Evolutionary conservation across 176 grass and related monocot genomes (phyloP), one percentile per base, ranked within the genome.

Genomic region (Eragrostis nindensis): DNA sequence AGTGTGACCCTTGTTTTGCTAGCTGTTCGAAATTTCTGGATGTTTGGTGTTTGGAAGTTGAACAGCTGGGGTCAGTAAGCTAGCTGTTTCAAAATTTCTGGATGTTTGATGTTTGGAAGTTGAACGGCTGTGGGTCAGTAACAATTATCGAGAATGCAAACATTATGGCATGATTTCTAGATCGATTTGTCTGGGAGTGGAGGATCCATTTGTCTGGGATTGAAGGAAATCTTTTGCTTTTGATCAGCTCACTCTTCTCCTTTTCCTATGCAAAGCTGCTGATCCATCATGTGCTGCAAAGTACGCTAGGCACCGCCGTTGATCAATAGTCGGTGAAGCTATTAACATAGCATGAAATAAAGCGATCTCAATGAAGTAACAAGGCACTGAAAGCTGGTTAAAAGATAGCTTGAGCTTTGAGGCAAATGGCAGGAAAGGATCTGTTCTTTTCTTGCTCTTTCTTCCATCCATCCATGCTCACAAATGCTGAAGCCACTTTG

Each of bases 401-500:
- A 64, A 65, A 55, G 59, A 79, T 62, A 59, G 42, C 21, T 5
- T 11, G 59, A 41, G 60, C 48, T 79, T 88, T 83, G 59, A 48
- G 67, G 81, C 81, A 9, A 88, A 88, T 38, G 52, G 70, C 62
- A 75, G 69, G 70, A 84, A 88, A 84, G 81, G 43, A 75, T 84
- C 77, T 43, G 81, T 88, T 88, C 86, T 88, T 84, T 88, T 74
- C 86, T 88, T 88, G 75, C 81, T 80, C 76, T 84, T 88, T 84
- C 62, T 84, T 84, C 81, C 86, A 80, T 48, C 74, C 55, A 42
- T 2, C 36, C 13, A 4, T 19, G 3, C 5, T 19, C 70, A 52
- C 71, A 75, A 41, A 43, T 46, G 65, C 13, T n/a, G 59, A 49
- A 38, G 22, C 27, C 32, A 62, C 29, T 27, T 18, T 17, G 71